These are phyloP conservation scores for Telopea speciosissima DNA, from an alignment of 177 flowering plant genomes.

Conservation along the genomic window DNA sequence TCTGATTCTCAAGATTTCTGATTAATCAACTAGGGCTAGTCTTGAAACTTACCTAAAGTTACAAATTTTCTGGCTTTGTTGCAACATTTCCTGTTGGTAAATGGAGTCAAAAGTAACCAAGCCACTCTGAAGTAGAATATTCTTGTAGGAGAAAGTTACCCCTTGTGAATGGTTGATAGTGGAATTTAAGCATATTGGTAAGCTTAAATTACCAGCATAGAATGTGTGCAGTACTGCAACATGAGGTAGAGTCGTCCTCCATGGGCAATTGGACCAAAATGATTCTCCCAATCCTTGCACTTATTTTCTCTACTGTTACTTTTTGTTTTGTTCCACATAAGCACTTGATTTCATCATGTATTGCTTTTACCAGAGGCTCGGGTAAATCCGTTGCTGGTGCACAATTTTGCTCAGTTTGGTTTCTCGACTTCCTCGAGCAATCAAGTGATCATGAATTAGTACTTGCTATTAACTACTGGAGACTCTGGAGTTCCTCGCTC, in stretches of 20 bases:
- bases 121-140: background rate
- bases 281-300: conserved; percentile 24
- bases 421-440: conserved; percentile 30
- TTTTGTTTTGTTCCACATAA: conserved; percentile 15
- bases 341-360: conserved; percentile 56
- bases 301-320: conserved; percentile 9
- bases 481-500: conserved; percentile 42
- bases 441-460: conserved; percentile 35
- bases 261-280: conserved; percentile 19
- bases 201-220: conserved; percentile 19
- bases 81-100: background rate
- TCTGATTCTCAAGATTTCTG: background rate
- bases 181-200: no score
- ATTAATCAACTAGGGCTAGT: no score
- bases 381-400: conserved; percentile 26
- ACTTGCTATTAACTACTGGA: conserved; percentile 37
- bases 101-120: background rate
- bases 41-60: no score
- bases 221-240: conserved; percentile 23
- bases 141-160: conserved; percentile 1
- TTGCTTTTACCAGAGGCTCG: conserved; percentile 62
- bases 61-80: no score
- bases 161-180: conserved; percentile 5
- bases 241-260: conserved; percentile 46
- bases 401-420: conserved; percentile 36